phyloP scores from a whole-genome alignment of 1,284 basidiomycete species.

The Cutaneotrichosporon cavernicola region DNA sequence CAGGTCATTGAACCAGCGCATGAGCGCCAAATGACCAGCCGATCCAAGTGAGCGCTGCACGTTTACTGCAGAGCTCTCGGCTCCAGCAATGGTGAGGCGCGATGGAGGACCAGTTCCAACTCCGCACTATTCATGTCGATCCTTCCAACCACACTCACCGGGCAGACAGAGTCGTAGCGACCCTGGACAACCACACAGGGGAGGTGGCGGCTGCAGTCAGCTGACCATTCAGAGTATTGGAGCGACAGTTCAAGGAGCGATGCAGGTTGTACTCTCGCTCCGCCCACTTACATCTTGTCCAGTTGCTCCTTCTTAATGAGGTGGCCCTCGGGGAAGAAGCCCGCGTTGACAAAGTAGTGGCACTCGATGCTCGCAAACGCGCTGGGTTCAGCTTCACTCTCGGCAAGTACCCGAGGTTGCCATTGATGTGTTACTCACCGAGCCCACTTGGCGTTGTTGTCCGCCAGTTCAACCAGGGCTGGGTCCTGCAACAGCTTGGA shows the following conservation, averaged over 20 bases:
- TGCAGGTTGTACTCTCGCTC: neutral
- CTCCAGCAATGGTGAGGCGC: no score
- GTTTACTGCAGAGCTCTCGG: no score
- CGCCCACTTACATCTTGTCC: conserved; percentile 76
- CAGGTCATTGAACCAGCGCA: neutral
- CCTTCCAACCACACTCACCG: conserved; percentile 38
- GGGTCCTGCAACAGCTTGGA: conserved; percentile 70
- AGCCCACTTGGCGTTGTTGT: conserved; percentile 66
- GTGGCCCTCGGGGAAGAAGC: conserved; percentile 86
- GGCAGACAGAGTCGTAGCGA: conserved; percentile 57
- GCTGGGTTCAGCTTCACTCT: conserved; percentile 53
- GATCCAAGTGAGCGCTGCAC: neutral
- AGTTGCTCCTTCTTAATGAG: conserved; percentile 78
- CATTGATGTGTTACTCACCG: conserved; percentile 58
- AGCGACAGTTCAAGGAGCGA: neutral
- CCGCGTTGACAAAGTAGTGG: conserved; percentile 84
- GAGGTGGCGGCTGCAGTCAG: conserved; percentile 68
- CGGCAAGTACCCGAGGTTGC: neutral
- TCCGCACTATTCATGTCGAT: neutral
- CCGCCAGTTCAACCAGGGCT: conserved; percentile 67
- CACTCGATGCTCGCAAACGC: conserved; percentile 89
- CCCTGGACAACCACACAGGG: conserved; percentile 84
- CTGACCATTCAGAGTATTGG: no score
- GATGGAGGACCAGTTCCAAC: neutral
- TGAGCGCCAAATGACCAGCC: neutral